Conservation (phyloP, 345 rosid genomes). For the Jatropha curcas region DNA sequence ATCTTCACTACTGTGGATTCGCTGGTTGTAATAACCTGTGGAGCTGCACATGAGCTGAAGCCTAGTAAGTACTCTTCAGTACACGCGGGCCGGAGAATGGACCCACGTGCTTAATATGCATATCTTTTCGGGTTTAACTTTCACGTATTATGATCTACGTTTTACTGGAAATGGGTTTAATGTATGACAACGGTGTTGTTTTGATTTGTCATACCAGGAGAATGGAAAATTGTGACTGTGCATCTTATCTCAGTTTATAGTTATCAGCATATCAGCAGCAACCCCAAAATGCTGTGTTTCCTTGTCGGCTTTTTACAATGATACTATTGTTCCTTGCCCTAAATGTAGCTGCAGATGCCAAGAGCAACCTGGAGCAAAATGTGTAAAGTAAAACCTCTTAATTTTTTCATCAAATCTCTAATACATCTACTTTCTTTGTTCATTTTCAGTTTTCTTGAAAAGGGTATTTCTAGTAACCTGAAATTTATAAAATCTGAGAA, state of each 20-base stretch:
- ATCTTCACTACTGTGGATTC: conserved; percentile 56
- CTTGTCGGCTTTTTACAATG: conserved; percentile 68
- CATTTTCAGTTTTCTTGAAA: neutral
- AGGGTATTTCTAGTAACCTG: neutral
- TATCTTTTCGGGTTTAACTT: no score
- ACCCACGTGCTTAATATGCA: conserved; percentile 79
- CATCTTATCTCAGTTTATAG: conserved; percentile 63
- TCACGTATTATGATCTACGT: no score
- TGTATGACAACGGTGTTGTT: neutral
- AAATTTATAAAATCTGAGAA: no score
- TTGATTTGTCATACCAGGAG: conserved; percentile 42
- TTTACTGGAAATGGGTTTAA: neutral
- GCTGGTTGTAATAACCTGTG: conserved; percentile 77
- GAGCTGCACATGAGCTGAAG: conserved; percentile 32
- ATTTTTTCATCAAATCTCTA: neutral
- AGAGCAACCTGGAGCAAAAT: conserved; percentile 40
- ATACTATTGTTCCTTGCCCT: conserved; percentile 68
- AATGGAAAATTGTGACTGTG: conserved; percentile 80
- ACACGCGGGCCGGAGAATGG: conserved; percentile 72
- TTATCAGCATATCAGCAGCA: conserved; percentile 53
- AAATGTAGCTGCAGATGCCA: conserved; percentile 74
- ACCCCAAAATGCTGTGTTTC: conserved; percentile 87
- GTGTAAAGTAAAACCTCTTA: conserved; percentile 46
- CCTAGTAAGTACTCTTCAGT: conserved; percentile 44
- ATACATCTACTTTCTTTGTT: no score